Evolutionary conservation across 2,329 filamentous ascomycete genomes (phyloP).

Genomic region (Talaromyces piceae): DNA sequence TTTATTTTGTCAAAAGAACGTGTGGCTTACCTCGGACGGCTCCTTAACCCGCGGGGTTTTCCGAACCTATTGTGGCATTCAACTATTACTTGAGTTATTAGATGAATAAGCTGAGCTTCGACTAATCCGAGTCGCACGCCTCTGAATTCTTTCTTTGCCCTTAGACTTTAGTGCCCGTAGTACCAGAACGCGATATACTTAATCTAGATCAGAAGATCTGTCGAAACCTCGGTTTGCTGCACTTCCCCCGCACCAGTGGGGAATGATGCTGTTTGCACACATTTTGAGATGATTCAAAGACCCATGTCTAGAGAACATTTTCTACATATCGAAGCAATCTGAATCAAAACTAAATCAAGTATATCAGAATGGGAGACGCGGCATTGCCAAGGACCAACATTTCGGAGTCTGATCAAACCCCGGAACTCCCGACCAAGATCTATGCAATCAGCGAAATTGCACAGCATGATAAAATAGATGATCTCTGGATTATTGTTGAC

Average conservation of each 20-base stretch:
- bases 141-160: no score
- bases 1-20: no score
- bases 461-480: neutral
- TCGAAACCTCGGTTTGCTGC: neutral
- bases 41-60: no score
- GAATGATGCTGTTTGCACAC: neutral
- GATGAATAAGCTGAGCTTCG: no score
- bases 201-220: neutral
- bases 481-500: neutral
- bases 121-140: no score
- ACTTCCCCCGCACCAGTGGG: neutral
- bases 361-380: neutral
- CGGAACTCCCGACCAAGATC: neutral
- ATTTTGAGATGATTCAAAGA: no score
- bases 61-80: no score
- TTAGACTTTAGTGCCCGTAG: no score
- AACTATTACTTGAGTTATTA: no score
- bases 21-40: no score
- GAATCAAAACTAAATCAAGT: neutral
- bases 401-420: neutral
- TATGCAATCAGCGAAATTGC: neutral
- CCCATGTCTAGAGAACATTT: no score
- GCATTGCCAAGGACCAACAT: neutral
- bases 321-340: no score
- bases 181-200: neutral